phyloP scores from a whole-genome alignment of 192 early-diverging fungal genomes.

The Mortierella hygrophila region DNA sequence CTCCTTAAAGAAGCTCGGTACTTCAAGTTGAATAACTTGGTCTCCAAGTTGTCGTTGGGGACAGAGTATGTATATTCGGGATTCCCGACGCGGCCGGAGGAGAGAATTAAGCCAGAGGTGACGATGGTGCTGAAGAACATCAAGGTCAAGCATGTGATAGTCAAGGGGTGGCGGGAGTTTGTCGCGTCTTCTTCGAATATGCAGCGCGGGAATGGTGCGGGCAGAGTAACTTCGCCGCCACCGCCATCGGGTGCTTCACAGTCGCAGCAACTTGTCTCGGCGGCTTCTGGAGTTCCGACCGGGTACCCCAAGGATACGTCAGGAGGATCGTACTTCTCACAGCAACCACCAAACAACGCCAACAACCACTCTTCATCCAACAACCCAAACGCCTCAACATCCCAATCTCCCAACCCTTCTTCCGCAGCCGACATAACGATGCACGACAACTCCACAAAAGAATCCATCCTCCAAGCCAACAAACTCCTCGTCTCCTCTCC shows the following conservation, averaged over 20 bases:
- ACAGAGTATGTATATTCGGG: slow-evolving; percentile 33
- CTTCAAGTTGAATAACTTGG: slow-evolving; percentile 51
- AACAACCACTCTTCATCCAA: background rate
- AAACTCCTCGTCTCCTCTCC: slow-evolving; percentile 10
- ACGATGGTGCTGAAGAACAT: slow-evolving; percentile 48
- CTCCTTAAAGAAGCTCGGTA: slow-evolving; percentile 67
- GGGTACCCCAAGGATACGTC: background rate
- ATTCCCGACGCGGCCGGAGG: slow-evolving; percentile 45
- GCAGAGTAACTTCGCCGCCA: background rate
- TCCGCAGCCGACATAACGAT: background rate
- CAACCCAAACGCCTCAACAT: background rate
- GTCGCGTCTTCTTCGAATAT: background rate
- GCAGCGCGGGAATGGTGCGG: background rate
- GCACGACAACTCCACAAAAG: slow-evolving; percentile 16
- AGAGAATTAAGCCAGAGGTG: slow-evolving; percentile 45
- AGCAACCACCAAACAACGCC: background rate
- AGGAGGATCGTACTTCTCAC: background rate
- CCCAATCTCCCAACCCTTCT: background rate
- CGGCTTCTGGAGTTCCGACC: background rate
- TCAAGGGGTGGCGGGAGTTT: slow-evolving; percentile 45
- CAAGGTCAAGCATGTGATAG: slow-evolving; percentile 38
- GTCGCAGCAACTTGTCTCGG: background rate
- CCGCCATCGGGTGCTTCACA: background rate
- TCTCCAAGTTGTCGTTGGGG: slow-evolving; percentile 47
- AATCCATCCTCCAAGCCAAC: slow-evolving; percentile 43